phyloP scores from a whole-genome alignment of 129 eudicot genomes.

The Solidago caesia region DNA sequence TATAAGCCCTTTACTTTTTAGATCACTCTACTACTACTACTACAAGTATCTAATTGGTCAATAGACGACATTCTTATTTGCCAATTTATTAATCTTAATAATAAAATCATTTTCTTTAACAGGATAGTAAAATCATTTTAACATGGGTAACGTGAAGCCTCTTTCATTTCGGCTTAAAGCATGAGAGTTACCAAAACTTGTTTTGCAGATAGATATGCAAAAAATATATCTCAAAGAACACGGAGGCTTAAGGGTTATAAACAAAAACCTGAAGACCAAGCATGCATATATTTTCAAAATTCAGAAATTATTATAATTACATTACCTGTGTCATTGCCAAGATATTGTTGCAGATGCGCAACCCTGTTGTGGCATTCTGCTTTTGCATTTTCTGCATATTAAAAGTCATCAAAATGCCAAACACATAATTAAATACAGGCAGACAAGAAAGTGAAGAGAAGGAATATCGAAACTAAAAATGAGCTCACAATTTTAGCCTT shows the following conservation, averaged over 20 bases:
- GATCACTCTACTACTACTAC: too few relatives aligned
- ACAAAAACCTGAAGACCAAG: background rate
- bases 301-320: background rate
- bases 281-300: background rate
- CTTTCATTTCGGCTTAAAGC: background rate
- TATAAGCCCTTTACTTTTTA: background rate
- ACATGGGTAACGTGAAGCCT: background rate
- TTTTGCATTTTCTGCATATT: constrained; percentile 73
- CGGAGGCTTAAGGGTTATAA: background rate
- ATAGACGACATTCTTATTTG: too few relatives aligned
- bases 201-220: background rate
- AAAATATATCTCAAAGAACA: background rate
- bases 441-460: constrained; percentile 18
- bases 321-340: constrained; percentile 87
- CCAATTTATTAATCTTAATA: too few relatives aligned
- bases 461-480: constrained; percentile 32
- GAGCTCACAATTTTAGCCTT: constrained; percentile 71
- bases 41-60: too few relatives aligned
- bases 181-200: background rate
- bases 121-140: background rate
- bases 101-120: too few relatives aligned
- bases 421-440: background rate
- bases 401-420: background rate
- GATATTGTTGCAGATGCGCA: constrained; percentile 90
- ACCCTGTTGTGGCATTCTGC: constrained; percentile 84